phyloP scores from a whole-genome alignment of 352 stramenopile species.

The Pythium pectinolyticum region DNA sequence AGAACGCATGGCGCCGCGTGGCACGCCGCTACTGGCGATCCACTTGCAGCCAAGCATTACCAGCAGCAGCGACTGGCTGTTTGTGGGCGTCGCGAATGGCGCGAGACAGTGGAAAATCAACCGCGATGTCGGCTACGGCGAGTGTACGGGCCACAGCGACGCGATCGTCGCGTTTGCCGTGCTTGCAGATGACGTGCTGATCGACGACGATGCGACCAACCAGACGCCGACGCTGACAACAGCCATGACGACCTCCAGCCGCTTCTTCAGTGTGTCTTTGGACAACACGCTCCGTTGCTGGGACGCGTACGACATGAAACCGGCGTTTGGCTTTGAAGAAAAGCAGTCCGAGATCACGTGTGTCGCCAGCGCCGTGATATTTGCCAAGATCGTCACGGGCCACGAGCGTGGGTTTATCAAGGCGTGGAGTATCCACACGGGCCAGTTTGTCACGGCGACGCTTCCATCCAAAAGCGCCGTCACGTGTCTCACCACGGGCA shows the following conservation, averaged over 20 bases:
- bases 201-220: neutral
- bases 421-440: constrained; percentile 63
- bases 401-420: constrained; percentile 60
- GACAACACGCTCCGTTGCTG: constrained; percentile 78
- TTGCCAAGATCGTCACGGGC: constrained; percentile 59
- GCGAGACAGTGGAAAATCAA: constrained; percentile 66
- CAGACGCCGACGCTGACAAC: neutral
- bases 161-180: constrained; percentile 48
- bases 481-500: constrained; percentile 48
- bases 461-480: constrained; percentile 38
- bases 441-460: constrained; percentile 36
- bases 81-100: constrained; percentile 39
- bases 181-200: constrained; percentile 31
- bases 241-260: constrained; percentile 26
- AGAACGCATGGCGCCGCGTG: constrained; percentile 30
- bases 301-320: constrained; percentile 69
- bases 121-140: constrained; percentile 57
- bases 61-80: constrained; percentile 51
- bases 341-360: constrained; percentile 62
- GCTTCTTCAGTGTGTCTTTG: constrained; percentile 66
- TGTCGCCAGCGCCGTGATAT: constrained; percentile 48
- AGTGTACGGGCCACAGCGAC: constrained; percentile 54
- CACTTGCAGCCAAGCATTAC: constrained; percentile 14
- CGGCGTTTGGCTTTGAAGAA: constrained; percentile 66
- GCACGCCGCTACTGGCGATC: constrained; percentile 23